These are phyloP conservation scores for Cercospora citrullina DNA, from an alignment of 2,329 filamentous ascomycete species.

Conservation along the genomic window DNA sequence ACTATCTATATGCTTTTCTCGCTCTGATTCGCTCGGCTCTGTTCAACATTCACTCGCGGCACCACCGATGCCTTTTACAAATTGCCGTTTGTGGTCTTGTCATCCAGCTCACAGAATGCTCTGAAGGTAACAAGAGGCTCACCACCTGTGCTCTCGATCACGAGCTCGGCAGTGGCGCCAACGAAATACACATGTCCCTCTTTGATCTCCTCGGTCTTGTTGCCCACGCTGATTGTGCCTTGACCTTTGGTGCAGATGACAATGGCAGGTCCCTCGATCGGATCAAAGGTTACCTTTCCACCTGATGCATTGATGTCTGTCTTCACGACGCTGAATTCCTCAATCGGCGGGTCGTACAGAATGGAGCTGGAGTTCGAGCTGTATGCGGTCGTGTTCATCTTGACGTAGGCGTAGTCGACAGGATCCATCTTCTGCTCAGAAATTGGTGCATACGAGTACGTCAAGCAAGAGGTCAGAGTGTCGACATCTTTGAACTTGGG, in stretches of 20 bases:
- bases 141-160: conserved; percentile 67
- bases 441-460: conserved; percentile 93
- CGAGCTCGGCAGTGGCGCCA: conserved; percentile 79
- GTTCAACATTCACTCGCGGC: not conserved
- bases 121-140: conserved; percentile 85
- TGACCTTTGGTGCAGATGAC: conserved; percentile 83
- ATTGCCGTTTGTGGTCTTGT: conserved; percentile 21
- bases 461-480: conserved; percentile 86
- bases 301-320: conserved; percentile 68
- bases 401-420: conserved; percentile 79
- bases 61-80: conserved; percentile 2
- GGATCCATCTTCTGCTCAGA: conserved; percentile 92
- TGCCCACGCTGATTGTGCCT: conserved; percentile 81
- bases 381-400: conserved; percentile 79
- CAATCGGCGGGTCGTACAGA: conserved; percentile 93
- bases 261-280: conserved; percentile 84
- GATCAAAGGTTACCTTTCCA: conserved; percentile 84
- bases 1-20: conserved; percentile 3
- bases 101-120: conserved; percentile 46
- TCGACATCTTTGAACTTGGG: conserved; percentile 97
- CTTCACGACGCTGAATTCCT: conserved; percentile 90
- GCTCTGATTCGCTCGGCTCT: not conserved
- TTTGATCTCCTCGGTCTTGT: conserved; percentile 68
- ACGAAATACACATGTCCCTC: conserved; percentile 61
- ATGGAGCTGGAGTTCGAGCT: conserved; percentile 69